phyloP scores from a whole-genome alignment of 768 basidiomycete species.

The Lactifluus piperatus region DNA sequence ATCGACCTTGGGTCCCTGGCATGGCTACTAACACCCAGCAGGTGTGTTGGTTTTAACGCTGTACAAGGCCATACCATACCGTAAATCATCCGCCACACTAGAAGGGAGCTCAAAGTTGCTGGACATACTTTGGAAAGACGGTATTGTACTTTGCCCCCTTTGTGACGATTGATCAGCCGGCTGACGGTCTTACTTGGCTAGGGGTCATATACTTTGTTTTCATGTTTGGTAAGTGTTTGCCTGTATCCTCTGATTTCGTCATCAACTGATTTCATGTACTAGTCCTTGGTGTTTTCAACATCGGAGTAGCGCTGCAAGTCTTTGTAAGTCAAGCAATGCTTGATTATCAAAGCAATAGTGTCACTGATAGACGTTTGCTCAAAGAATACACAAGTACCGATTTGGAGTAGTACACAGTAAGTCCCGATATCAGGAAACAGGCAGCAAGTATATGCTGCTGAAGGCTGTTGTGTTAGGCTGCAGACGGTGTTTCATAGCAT shows the following conservation, averaged over 20 bases:
- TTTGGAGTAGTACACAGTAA: too few relatives aligned
- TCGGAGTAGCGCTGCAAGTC: conserved; percentile 4
- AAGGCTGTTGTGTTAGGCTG: too few relatives aligned
- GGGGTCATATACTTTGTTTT: conserved; percentile 19
- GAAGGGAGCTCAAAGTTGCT: background rate
- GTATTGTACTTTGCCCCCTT: background rate
- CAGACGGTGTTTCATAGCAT: too few relatives aligned
- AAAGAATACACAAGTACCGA: conserved; percentile 6
- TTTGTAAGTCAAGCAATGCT: background rate
- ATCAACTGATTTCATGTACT: background rate
- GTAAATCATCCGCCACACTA: background rate
- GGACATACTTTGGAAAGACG: conserved; percentile 14
- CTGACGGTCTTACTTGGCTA: background rate
- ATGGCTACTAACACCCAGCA: background rate
- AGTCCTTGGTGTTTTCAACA: conserved; percentile 14
- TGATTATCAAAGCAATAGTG: background rate
- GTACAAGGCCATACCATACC: conserved; percentile 1
- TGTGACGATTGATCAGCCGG: background rate
- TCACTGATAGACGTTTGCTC: background rate
- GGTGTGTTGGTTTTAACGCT: conserved; percentile 9
- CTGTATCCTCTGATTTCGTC: too few relatives aligned
- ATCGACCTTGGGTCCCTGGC: background rate
- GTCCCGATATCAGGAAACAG: too few relatives aligned
- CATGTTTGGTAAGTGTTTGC: conserved; percentile 7
- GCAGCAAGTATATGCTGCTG: too few relatives aligned